These are phyloP conservation scores for Xylaria hypoxylon DNA, from an alignment of 2,329 filamentous ascomycete genomes.

Conservation along the genomic window DNA sequence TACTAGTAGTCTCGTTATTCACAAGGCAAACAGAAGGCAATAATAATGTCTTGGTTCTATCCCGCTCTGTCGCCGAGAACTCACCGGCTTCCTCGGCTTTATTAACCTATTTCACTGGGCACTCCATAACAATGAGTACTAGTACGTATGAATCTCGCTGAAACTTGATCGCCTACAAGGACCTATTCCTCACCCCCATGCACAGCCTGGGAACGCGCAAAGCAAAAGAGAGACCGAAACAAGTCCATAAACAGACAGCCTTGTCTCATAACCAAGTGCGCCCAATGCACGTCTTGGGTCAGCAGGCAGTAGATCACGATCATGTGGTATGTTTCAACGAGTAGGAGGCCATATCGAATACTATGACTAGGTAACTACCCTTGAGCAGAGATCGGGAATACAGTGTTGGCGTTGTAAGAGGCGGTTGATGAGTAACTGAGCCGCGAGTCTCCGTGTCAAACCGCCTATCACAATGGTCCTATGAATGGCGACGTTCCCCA, in stretches of 20 bases:
- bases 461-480: neutral
- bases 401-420: constrained; percentile 5
- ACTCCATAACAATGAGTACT: neutral
- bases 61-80: constrained; percentile 10
- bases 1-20: neutral
- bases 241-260: constrained; percentile 6
- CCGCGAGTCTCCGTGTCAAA: constrained; percentile 9
- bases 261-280: constrained; percentile 9
- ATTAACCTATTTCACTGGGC: too few relatives aligned
- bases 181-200: neutral
- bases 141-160: constrained; percentile 6
- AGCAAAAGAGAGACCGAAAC: neutral
- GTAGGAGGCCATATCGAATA: neutral
- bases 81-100: neutral
- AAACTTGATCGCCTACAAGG: constrained; percentile 6
- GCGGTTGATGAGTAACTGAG: constrained; percentile 14
- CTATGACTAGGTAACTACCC: neutral
- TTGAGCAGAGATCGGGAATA: constrained; percentile 10
- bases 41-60: neutral
- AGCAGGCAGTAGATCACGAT: constrained; percentile 22
- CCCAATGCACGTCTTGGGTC: neutral
- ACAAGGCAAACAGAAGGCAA: constrained; percentile 2
- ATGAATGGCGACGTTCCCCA: constrained; percentile 7
- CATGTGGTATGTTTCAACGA: constrained; percentile 28
- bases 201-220: neutral